Evolutionary conservation across 768 basidiomycete species (phyloP).

Genomic region (Mrakia gelida): DNA sequence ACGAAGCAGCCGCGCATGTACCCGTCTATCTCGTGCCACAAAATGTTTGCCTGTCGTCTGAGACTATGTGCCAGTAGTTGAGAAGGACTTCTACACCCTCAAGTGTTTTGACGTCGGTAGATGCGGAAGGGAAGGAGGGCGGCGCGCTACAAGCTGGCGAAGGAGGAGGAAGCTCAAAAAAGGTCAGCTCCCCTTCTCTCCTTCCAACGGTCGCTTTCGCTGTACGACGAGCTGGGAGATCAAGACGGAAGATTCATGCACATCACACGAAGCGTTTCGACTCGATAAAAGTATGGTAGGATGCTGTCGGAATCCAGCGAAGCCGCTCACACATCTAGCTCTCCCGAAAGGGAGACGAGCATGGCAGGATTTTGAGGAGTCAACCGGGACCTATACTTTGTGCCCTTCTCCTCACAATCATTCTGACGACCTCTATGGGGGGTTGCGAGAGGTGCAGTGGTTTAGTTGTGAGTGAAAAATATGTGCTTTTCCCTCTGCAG

Average conservation of each 20-base stretch:
- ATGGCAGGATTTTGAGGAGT: neutral
- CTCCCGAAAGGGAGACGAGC: neutral
- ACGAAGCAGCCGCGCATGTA: too few relatives aligned
- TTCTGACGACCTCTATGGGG: neutral
- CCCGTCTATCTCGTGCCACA: neutral
- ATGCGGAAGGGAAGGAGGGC: too few relatives aligned
- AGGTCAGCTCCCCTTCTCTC: neutral
- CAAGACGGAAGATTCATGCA: neutral
- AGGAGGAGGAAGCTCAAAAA: neutral
- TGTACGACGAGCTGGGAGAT: neutral
- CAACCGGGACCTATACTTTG: neutral
- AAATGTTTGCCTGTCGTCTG: too few relatives aligned
- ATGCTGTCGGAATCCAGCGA: neutral
- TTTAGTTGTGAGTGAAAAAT: constrained; percentile 1
- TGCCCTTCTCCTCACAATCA: neutral
- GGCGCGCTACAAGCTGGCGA: too few relatives aligned
- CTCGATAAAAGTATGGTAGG: neutral
- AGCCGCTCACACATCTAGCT: neutral
- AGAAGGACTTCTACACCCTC: too few relatives aligned
- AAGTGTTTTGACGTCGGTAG: too few relatives aligned
- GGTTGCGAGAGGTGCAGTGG: neutral
- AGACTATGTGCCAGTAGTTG: too few relatives aligned
- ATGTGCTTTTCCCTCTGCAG: neutral
- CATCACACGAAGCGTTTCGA: neutral
- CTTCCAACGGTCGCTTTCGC: neutral